phyloP scores from a whole-genome alignment of 2,329 filamentous ascomycete genomes.

The Alternaria angustiovoidea region DNA sequence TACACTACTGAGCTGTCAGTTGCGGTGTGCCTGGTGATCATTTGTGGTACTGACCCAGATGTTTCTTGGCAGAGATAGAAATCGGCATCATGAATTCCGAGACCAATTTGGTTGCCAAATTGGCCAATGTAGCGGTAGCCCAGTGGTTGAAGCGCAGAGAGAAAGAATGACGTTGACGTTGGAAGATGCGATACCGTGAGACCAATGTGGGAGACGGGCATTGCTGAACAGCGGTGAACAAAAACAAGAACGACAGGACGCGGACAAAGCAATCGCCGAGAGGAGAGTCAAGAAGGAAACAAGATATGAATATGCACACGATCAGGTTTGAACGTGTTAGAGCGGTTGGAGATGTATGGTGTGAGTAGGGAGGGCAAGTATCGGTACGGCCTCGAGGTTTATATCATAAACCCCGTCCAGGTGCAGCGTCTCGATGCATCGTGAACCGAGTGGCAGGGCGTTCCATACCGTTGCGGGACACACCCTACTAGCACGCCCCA shows the following conservation, averaged over 20 bases:
- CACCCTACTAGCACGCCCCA: constrained; percentile 44
- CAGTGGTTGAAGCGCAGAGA: constrained; percentile 78
- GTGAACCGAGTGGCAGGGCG: constrained; percentile 38
- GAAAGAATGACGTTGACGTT: constrained; percentile 83
- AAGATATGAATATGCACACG: constrained; percentile 22
- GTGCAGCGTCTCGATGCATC: constrained; percentile 36
- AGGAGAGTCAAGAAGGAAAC: constrained; percentile 7
- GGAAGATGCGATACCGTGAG: constrained; percentile 79
- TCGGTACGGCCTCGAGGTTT: constrained; percentile 40
- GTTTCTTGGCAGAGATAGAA: constrained; percentile 71
- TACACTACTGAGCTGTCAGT: constrained; percentile 43
- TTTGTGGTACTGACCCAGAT: constrained; percentile 58
- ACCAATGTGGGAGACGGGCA: constrained; percentile 70
- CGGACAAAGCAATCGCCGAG: constrained; percentile 22
- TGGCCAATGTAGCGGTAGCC: constrained; percentile 75
- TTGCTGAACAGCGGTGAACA: constrained; percentile 44
- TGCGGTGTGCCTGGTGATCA: constrained; percentile 25
- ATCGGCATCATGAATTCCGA: constrained; percentile 67
- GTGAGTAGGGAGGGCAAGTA: constrained; percentile 21
- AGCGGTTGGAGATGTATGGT: constrained; percentile 21
- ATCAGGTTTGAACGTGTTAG: constrained; percentile 16
- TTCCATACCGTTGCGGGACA: constrained; percentile 43
- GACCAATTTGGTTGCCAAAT: constrained; percentile 67
- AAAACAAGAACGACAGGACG: constrained; percentile 17
- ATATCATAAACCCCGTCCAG: constrained; percentile 38